These are phyloP conservation scores for Venturia nashicola DNA, from an alignment of 2,329 filamentous ascomycete species.

Conservation along the genomic window DNA sequence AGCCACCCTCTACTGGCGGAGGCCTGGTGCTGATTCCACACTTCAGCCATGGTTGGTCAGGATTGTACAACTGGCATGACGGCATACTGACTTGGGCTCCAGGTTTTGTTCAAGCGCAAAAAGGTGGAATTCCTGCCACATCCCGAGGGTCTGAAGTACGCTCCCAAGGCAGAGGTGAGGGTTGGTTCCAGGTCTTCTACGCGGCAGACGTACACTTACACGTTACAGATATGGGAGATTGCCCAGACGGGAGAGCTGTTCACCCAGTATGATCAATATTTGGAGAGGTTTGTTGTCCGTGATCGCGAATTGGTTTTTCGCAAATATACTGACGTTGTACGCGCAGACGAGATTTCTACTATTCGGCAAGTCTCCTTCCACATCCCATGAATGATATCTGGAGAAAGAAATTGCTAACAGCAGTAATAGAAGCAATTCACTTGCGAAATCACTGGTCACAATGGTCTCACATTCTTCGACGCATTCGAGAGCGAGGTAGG, in stretches of 20 bases:
- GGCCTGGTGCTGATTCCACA: background rate
- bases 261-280: conserved; percentile 73
- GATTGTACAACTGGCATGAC: background rate
- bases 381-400: background rate
- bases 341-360: conserved; percentile 79
- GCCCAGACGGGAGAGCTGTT: conserved; percentile 85
- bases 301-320: conserved; percentile 5
- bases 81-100: conserved; percentile 8
- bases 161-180: conserved; percentile 58
- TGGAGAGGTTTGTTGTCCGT: conserved; percentile 53
- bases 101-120: conserved; percentile 96
- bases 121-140: conserved; percentile 71
- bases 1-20: background rate
- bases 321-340: conserved; percentile 1
- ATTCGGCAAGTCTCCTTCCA: conserved; percentile 50
- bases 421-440: conserved; percentile 65
- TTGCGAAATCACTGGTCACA: conserved; percentile 91
- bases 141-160: conserved; percentile 62
- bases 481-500: conserved; percentile 82
- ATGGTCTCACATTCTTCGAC: conserved; percentile 82
- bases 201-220: background rate
- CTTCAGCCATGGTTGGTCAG: conserved; percentile 6
- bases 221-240: conserved; percentile 74
- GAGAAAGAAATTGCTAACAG: conserved; percentile 15
- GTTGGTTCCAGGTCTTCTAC: background rate